A percentile compares a stretch with the other conserved stretches of the same genome.
Evolutionary conservation across 306 rosid species (phyloP).

Genomic region (Chamaecrista fasciculata): DNA sequence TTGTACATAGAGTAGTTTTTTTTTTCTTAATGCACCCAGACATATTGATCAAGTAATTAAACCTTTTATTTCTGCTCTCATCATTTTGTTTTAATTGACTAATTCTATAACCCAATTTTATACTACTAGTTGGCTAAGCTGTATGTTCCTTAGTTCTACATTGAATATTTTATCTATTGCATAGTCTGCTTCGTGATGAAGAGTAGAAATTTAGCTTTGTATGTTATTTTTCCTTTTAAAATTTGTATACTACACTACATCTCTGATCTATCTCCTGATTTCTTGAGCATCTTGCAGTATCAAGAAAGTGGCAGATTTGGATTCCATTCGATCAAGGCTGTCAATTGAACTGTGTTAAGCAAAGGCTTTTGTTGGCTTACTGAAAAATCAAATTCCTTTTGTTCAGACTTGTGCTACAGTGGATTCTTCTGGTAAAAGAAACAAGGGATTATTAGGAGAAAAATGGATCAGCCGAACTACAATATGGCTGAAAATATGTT

Average conservation of each 20-base stretch:
- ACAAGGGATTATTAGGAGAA: too few relatives aligned
- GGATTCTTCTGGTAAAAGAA: background rate
- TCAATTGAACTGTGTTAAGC: background rate
- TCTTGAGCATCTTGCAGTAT: slow-evolving; percentile 39
- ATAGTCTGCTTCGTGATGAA: too few relatives aligned
- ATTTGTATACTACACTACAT: background rate
- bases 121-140: too few relatives aligned
- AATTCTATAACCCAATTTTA: background rate
- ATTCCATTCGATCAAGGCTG: slow-evolving; percentile 46
- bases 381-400: too few relatives aligned
- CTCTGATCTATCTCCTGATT: background rate
- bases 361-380: background rate
- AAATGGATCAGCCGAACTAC: too few relatives aligned
- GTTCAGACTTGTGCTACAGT: too few relatives aligned
- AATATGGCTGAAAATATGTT: too few relatives aligned
- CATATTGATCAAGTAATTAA: background rate
- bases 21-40: background rate
- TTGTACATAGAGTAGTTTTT: background rate
- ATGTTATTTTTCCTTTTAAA: slow-evolving; percentile 2
- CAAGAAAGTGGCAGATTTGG: slow-evolving; percentile 36
- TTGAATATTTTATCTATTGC: too few relatives aligned
- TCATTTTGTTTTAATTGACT: background rate
- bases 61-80: background rate
- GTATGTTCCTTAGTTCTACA: too few relatives aligned
- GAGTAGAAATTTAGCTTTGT: background rate